Base-by-base conservation (phyloP, 352 stramenopile species). In the Elongisporangium undulatum region DNA sequence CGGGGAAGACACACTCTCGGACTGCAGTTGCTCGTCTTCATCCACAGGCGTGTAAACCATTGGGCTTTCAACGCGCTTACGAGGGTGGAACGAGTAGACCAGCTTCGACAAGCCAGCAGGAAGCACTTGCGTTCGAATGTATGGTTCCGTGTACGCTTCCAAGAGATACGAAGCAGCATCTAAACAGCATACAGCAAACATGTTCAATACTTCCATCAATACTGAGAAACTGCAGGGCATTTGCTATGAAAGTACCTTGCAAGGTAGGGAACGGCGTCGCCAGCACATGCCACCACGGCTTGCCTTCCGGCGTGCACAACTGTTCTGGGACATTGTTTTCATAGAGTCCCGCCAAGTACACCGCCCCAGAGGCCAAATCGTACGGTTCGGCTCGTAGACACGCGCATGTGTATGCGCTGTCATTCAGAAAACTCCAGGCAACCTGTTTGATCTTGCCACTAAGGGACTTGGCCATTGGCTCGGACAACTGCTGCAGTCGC, bases 371-470 rank as follows among this genome's bases (percentile, higher is more conserved):
- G 29, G 86, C 88, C 17, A 95, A 62, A 26, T 93, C 75, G 26
- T 72, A 55, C 17, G 88, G 74, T 34, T 92, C 79, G 1, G 87
- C 69, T 21, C 84, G 79, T 57, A 96, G 74, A 67, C 88, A 96
- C 58, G 90, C 78, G 53, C 81, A 65, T 19, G 88, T 96, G 68
- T 92, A 94, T 29, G 86, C 83, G 59, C 82, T 92, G 64, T 96
- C 88, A 62, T 96, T 96, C 38, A 96, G 63, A 58, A 96, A 95
- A 51, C 80, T 95, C 88, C 88, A 96, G 0, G 86, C 80, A 24
- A 90, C 84, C 68, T 93, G 84, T 53, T 92, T 90, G 52, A 96
- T 84, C 64, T 94, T 92, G 23, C 73, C 80, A 59, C 74, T 86
- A 57, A 87, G 69, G 34, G 72, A 64, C 63, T 88, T 91, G 9